Base-by-base conservation (phyloP, 345 rosid species). In the Citrus unshiu region DNA sequence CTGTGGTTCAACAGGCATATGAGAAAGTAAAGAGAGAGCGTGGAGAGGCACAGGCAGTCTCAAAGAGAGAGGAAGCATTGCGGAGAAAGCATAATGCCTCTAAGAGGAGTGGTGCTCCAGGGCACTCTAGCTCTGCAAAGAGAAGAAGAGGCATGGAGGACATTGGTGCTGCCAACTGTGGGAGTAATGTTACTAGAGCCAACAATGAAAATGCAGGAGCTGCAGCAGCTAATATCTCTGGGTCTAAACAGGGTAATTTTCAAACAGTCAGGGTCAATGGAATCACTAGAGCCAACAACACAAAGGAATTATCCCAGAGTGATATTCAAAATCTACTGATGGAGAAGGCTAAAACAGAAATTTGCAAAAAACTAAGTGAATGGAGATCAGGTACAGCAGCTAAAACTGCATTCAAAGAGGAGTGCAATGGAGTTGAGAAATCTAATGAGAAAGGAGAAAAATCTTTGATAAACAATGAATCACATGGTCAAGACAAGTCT, bases 21-120 rank as follows among this genome's bases (percentile, higher is more conserved):
- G 91, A 89, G 83, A 91, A 85, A 54, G 91, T 86, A 59, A 83
- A 74, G 84, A 84, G 86, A 85, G 92, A 90, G 59, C 93, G 92
- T 1, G 88, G 89, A 81, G 91, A 91, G 60, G 92, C 91, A 10
- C 87, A 86, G 78, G 85, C 85, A 70, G 85, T 86, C 24, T 72
- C 59, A 8, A 89, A 75, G 79, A 87, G 79, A 75, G 91, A 82
- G 72, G 88, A 85, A 64, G 80, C 81, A 37, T 51, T 86, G 76
- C 81, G 83, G 70, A 81, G 83, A 74, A 91, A 88, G 89, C 77
- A 84, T 29, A 70, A 63, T 54, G 78, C 61, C 72, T 73, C 81
- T 29, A 88, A 85, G 80, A 86, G 83, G 80, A 77, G 58, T 67
- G 72, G 76, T 16, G 71, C 85, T 77, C 62, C 78, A 79, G 81